Conservation (phyloP, 345 rosid genomes). For the Acer yangbiense region DNA sequence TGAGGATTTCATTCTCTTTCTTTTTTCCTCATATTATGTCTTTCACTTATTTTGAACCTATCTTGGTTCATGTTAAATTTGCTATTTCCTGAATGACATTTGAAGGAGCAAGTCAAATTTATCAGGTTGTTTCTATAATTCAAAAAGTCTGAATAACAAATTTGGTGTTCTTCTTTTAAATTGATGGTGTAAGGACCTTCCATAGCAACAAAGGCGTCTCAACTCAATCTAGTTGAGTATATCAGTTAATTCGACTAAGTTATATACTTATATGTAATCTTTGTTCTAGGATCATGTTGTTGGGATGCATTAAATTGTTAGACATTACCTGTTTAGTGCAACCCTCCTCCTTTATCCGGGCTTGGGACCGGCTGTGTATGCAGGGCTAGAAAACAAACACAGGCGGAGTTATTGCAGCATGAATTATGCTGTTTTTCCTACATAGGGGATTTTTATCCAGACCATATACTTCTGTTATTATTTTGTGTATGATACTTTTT, state of each 20-base stretch:
- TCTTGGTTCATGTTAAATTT: not conserved
- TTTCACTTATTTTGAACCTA: not conserved
- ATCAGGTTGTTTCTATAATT: not conserved
- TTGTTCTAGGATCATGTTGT: not conserved
- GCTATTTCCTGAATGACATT: not conserved
- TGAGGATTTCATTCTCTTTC: not conserved
- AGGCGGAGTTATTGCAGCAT: constrained; percentile 31
- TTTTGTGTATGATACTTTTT: too few species aligned
- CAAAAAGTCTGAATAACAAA: not conserved
- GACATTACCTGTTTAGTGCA: constrained; percentile 7
- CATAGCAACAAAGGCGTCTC: not conserved
- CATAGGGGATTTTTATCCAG: not conserved
- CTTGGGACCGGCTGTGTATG: constrained; percentile 38
- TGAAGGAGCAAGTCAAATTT: not conserved
- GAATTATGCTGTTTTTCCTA: not conserved
- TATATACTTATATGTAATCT: not conserved
- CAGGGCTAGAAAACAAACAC: constrained; percentile 20
- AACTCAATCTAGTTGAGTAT: not conserved
- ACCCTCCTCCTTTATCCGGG: constrained; percentile 36
- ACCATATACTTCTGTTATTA: not conserved
- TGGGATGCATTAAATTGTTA: constrained; percentile 6
- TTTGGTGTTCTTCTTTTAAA: constrained; percentile 2
- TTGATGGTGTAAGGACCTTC: constrained; percentile 2
- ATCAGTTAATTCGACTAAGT: not conserved
- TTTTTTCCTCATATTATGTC: not conserved